Percentiles rank a stretch among this genome's conserved stretches.
phyloP scores from a whole-genome alignment of 2,329 filamentous ascomycete species.

The Alternaria sp. region DNA sequence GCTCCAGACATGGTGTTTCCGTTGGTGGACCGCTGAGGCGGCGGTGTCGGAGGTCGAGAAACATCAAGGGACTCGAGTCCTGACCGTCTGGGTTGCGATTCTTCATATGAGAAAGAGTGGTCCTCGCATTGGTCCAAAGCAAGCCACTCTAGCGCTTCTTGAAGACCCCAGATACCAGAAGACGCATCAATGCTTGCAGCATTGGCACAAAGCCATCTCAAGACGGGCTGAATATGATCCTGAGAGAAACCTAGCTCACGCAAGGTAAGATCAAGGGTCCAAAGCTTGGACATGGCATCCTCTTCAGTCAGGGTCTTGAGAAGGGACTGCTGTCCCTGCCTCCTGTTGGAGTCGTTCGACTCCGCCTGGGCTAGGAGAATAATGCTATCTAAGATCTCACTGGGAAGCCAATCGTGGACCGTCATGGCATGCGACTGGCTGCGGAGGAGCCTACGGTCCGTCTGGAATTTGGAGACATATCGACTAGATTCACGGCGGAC shows the following conservation, averaged over 20 bases:
- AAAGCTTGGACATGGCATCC: constrained; percentile 79
- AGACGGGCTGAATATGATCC: constrained; percentile 41
- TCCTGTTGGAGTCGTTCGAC: constrained; percentile 61
- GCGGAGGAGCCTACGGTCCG: constrained; percentile 83
- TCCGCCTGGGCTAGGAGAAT: constrained; percentile 77
- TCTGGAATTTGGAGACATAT: constrained; percentile 80
- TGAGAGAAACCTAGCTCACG: constrained; percentile 71
- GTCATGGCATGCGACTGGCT: constrained; percentile 78
- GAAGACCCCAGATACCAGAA: constrained; percentile 78
- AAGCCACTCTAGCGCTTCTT: constrained; percentile 90
- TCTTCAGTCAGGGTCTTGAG: constrained; percentile 70
- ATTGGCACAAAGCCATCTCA: constrained; percentile 49
- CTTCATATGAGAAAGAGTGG: constrained; percentile 77
- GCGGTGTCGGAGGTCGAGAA: constrained; percentile 35
- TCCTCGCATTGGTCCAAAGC: constrained; percentile 76
- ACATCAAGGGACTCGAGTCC: constrained; percentile 26
- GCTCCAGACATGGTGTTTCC: background rate
- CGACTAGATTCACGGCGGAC: constrained; percentile 80
- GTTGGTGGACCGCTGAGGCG: constrained; percentile 6
- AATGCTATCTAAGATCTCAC: constrained; percentile 80
- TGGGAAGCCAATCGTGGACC: constrained; percentile 79
- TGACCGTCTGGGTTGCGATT: constrained; percentile 28
- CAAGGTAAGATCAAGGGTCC: constrained; percentile 82
- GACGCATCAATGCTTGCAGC: constrained; percentile 61
- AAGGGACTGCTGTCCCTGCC: constrained; percentile 49